Evolutionary conservation across 139 green algal genomes (phyloP), one percentile per base, ranked within the genome.

Genomic region (Dunaliella primolecta): DNA sequence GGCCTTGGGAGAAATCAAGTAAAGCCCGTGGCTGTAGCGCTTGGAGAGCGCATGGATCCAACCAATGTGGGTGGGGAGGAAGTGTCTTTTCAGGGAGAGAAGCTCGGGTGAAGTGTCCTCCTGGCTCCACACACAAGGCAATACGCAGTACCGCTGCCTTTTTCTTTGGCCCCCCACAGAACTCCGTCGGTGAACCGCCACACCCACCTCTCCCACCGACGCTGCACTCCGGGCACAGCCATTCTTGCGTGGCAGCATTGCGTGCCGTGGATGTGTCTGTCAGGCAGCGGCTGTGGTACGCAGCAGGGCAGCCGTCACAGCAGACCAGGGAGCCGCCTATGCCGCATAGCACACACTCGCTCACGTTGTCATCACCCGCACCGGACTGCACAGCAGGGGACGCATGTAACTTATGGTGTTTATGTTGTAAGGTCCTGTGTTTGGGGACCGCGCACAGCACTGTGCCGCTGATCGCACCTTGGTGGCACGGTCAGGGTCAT

Each of bases 261-360:
- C 96, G 78, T 25, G 81, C 84, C 36, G 88, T 89, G 75, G 56
- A 36, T 21, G 27, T 92, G 85, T 96, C 91, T 1, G 90, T 93
- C 55, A 96, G 86, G 88, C 96, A 98, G 33, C 90, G 87, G 78
- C 95, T 74, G 90, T 98, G 96, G 90, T 95, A 98, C 37, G 95
- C 93, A 3, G 93, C 96, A 0, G 96, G 96, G 88, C 96, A 98
- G 84, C 85, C 89, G 81, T 98, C 96, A 88, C 96, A 98, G 90
- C 94, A 98, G 75, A 98, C 78, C 85, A 98, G 89, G 84, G 87
- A 93, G 80, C 95, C 95, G 27, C 93, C 94, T 80, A 90, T 72
- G 37, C 87, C 89, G 85, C 95, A 98, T 75, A 98, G 85, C 86
- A 95, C 88, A 86, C 95, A 98, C 20, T 75, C 81, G 80, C 98